These are phyloP conservation scores for Medicago arabica DNA, from an alignment of 306 rosid genomes.

Conservation along the genomic window DNA sequence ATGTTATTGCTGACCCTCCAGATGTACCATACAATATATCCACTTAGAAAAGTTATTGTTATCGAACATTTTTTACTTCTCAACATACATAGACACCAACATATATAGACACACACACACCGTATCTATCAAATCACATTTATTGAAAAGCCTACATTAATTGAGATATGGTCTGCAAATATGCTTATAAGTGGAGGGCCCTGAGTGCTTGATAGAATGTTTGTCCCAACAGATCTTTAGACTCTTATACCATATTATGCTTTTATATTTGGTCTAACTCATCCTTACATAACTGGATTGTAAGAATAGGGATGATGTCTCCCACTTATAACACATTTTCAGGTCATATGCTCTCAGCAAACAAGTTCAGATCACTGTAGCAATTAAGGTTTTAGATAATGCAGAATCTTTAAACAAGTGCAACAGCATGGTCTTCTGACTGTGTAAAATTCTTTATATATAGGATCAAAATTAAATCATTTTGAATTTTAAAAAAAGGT, in stretches of 20 bases:
- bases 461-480: conserved; percentile 1
- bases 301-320: not conserved
- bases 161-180: not conserved
- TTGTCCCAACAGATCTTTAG: not conserved
- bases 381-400: not conserved
- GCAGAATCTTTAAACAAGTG: conserved; percentile 11
- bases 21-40: conserved; percentile 2
- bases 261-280: too few species aligned
- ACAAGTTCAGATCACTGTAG: conserved; percentile 15
- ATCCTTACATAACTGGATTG: not conserved
- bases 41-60: conserved; percentile 25
- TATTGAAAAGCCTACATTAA: not conserved
- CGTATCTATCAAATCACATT: not conserved
- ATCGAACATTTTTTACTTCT: conserved; percentile 22
- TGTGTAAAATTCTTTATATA: not conserved
- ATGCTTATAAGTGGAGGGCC: not conserved
- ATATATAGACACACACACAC: too few species aligned
- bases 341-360: not conserved
- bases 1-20: not conserved
- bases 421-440: conserved; percentile 9
- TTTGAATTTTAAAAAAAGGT: conserved; percentile 7
- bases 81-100: too few species aligned
- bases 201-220: not conserved
- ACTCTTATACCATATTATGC: not conserved
- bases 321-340: not conserved